Conservation (phyloP, 257 asterid species). For the Penstemon eatonii region DNA sequence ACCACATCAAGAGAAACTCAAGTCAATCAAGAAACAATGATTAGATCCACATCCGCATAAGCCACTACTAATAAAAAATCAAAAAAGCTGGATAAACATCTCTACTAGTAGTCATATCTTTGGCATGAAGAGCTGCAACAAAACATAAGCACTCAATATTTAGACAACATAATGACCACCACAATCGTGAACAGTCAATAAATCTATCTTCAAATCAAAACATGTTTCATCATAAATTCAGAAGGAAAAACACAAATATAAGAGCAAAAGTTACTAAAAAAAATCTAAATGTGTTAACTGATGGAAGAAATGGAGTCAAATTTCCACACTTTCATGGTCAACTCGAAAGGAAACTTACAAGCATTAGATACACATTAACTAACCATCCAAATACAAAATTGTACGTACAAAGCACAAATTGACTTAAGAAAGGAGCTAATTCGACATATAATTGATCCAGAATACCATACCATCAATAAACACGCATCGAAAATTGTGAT, state of each 20-base stretch:
- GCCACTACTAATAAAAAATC: too few relatives aligned
- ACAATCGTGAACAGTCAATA: background rate
- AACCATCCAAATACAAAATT: too few relatives aligned
- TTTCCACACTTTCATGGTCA: background rate
- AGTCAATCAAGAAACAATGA: background rate
- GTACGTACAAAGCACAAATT: background rate
- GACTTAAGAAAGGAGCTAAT: background rate
- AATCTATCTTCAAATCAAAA: background rate
- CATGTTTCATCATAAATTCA: background rate
- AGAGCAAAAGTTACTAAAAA: too few relatives aligned
- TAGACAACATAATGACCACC: constrained; percentile 1
- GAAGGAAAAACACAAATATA: background rate
- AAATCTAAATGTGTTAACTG: background rate
- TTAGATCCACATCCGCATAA: too few relatives aligned
- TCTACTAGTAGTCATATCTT: background rate
- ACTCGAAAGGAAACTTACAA: constrained; percentile 11
- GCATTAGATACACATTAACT: too few relatives aligned
- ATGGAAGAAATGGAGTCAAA: background rate
- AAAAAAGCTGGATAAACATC: background rate
- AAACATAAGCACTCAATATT: constrained; percentile 13
- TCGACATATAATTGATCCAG: background rate
- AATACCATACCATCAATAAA: background rate
- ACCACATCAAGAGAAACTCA: background rate
- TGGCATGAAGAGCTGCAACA: background rate
- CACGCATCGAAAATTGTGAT: background rate